phyloP scores from a whole-genome alignment of 495 filamentous ascomycete genomes.

The Halenospora varia region DNA sequence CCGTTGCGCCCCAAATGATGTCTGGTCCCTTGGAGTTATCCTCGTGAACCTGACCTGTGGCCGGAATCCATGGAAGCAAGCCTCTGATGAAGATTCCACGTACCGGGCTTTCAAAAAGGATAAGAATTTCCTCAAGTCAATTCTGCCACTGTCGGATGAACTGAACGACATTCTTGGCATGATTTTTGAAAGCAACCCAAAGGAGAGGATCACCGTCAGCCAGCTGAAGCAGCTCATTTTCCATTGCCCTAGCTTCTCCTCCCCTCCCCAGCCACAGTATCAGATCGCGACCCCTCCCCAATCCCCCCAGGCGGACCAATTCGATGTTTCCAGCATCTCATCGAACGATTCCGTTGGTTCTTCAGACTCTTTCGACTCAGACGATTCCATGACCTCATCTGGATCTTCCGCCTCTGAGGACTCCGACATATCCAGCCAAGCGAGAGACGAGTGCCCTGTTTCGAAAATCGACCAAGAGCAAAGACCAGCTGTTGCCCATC shows the following conservation, averaged over 20 bases:
- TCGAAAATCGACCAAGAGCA: background rate
- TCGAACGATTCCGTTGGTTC: slow-evolving; percentile 13
- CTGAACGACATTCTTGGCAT: slow-evolving; percentile 83
- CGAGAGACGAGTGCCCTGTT: slow-evolving; percentile 8
- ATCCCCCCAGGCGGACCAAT: background rate
- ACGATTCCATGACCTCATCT: slow-evolving; percentile 17
- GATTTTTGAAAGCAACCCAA: slow-evolving; percentile 87
- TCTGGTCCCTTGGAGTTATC: slow-evolving; percentile 97
- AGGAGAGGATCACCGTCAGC: slow-evolving; percentile 76
- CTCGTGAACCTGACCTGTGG: slow-evolving; percentile 97
- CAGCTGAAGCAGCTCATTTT: slow-evolving; percentile 77
- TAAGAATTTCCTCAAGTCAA: slow-evolving; percentile 83
- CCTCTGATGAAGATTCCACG: slow-evolving; percentile 87
- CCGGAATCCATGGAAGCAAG: slow-evolving; percentile 97
- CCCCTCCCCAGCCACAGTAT: slow-evolving; percentile 21
- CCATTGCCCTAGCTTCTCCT: slow-evolving; percentile 73
- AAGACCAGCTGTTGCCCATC: background rate
- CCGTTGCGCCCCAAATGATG: slow-evolving; percentile 88
- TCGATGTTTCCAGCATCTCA: slow-evolving; percentile 1
- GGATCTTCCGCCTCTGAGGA: slow-evolving; percentile 9
- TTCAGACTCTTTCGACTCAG: slow-evolving; percentile 9
- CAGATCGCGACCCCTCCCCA: slow-evolving; percentile 7
- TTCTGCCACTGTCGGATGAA: slow-evolving; percentile 86
- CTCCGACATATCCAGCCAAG: slow-evolving; percentile 2
- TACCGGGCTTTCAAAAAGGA: slow-evolving; percentile 90